Conservation (phyloP, 1,284 basidiomycete species). For the Heterobasidion parviporum region DNA sequence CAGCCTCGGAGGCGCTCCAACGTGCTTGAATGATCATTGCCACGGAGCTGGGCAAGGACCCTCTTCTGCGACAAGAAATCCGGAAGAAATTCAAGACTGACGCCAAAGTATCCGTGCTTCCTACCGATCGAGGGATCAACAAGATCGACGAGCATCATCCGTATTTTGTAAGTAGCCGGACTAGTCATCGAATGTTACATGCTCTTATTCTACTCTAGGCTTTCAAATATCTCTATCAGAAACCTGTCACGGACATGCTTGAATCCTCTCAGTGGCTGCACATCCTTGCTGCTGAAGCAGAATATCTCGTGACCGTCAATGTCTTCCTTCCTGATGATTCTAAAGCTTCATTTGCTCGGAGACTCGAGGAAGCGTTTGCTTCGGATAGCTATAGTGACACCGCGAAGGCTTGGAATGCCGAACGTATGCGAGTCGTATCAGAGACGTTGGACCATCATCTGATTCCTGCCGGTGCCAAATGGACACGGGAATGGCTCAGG, state of each 20-base stretch:
- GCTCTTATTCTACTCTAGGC: constrained; percentile 39
- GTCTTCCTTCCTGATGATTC: constrained; percentile 63
- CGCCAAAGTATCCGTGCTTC: constrained; percentile 76
- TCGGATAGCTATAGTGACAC: constrained; percentile 84
- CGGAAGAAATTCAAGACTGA: constrained; percentile 72
- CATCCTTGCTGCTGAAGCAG: constrained; percentile 87
- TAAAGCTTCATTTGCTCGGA: constrained; percentile 59
- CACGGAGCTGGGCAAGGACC: constrained; percentile 91
- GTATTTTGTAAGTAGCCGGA: constrained; percentile 65
- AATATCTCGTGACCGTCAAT: constrained; percentile 76
- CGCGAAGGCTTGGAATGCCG: constrained; percentile 88
- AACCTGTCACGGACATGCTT: constrained; percentile 70
- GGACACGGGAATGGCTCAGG: constrained; percentile 85
- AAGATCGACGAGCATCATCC: constrained; percentile 90
- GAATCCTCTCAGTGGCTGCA: constrained; percentile 80
- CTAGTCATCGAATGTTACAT: not conserved
- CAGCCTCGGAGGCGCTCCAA: constrained; percentile 58
- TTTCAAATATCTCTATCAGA: constrained; percentile 92
- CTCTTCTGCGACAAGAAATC: constrained; percentile 76
- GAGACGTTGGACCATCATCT: constrained; percentile 76
- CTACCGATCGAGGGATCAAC: constrained; percentile 85
- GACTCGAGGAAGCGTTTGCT: constrained; percentile 75
- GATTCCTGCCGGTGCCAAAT: constrained; percentile 77
- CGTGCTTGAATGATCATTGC: constrained; percentile 82
- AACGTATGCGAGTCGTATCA: constrained; percentile 73